phyloP scores from a whole-genome alignment of 129 eudicot species.

The Pseudognaphalium luteoalbum region DNA sequence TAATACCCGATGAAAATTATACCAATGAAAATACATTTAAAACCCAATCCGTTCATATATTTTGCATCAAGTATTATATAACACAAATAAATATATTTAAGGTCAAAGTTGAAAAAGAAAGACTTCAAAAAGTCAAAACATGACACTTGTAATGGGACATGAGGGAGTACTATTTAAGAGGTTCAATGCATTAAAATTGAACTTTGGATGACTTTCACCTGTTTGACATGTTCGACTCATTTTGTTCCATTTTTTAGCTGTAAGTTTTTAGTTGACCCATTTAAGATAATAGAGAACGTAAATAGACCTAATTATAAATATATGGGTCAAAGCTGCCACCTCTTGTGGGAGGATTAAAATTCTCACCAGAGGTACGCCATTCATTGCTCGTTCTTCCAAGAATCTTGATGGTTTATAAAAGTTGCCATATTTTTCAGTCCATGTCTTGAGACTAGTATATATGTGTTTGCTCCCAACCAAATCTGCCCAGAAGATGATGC shows the following conservation, averaged over 20 bases:
- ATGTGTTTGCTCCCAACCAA: constrained; percentile 70
- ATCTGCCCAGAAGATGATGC: constrained; percentile 91
- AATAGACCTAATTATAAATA: not conserved
- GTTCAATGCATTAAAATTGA: not conserved
- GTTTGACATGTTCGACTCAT: not conserved
- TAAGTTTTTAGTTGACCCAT: not conserved
- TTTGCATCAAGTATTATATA: too few relatives aligned
- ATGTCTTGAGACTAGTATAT: constrained; percentile 65
- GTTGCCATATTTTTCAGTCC: constrained; percentile 67
- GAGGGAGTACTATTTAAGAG: too few relatives aligned
- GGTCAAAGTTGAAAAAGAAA: too few relatives aligned
- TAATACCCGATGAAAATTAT: too few relatives aligned
- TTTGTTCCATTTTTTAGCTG: not conserved
- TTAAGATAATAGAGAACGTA: not conserved
- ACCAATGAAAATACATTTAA: too few relatives aligned
- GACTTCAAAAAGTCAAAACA: too few relatives aligned
- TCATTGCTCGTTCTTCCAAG: constrained; percentile 84
- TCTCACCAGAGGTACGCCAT: constrained; percentile 76
- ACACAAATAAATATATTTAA: too few relatives aligned
- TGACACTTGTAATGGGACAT: too few relatives aligned
- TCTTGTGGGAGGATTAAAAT: not conserved
- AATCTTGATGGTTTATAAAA: constrained; percentile 82
- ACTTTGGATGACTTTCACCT: not conserved
- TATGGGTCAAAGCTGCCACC: not conserved
- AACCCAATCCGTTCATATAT: too few relatives aligned